Base-by-base conservation (phyloP, 768 basidiomycete species). In the Lentinus brumalis region DNA sequence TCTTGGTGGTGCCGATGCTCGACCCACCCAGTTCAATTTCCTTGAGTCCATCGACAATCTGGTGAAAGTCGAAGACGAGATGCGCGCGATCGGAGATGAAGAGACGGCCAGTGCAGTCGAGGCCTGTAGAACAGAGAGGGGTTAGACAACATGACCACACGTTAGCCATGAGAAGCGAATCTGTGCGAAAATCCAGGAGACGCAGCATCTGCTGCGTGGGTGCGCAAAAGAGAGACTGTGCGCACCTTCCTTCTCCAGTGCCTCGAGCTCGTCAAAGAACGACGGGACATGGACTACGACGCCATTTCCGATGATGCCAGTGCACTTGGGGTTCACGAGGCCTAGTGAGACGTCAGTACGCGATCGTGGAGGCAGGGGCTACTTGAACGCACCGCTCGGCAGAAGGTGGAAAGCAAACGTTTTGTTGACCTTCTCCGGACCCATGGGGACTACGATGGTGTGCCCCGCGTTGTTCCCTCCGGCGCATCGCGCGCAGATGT, bases 381-480 rank as follows among this genome's bases (percentile, higher is more conserved):
- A 31, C 31, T n/a, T 50, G 39, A 47, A 71, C 87, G 59, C 64
- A 94, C 96, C 97, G 68, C 91, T 92, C 0, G 97, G 97, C 31
- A 98, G 79, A 15, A 98, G 79, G 79, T 98, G 97, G 75, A 99
- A 99, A 41, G 95, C 95, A 76, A 91, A 98, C 1, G 87, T 94
- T 66, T 84, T 95, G 76, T 86, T 85, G 59, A 85, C 79, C 47
- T 84, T 83, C 61, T 92, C 84, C 49, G 86, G 82, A 11, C 85
- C 83, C 29, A 84, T 74, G 5, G 89, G 87, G 5, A 87, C 92
- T 64, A 99, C 89, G 74, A 99, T 98, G 26, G 97, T 98, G 77
- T 99, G 97, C 2, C 97, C 97, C 26, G 97, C 97, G 73, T 99
- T 99, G 79, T 98, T 98, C 11, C 97, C 97, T 14, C 97, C 97